A percentile compares a stretch with the other conserved stretches of the same genome.
phyloP scores from a whole-genome alignment of 108 stramenopile genomes.

The Conticribra weissflogii region DNA sequence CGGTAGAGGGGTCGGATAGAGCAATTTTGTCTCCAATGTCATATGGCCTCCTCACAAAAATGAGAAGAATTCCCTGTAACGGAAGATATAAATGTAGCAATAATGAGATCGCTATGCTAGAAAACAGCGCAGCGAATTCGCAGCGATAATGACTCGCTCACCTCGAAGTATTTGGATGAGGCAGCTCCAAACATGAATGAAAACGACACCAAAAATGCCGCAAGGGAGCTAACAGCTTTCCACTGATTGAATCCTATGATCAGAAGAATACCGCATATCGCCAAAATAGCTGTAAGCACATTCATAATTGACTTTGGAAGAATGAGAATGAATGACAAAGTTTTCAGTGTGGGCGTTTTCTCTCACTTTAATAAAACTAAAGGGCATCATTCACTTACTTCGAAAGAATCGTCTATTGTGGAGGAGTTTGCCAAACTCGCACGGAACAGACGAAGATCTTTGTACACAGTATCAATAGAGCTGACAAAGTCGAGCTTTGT shows the following conservation, averaged over 20 bases:
- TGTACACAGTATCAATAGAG: slow-evolving; percentile 58
- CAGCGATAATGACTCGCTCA: neutral
- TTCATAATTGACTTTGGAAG: slow-evolving; percentile 47
- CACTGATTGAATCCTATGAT: slow-evolving; percentile 48
- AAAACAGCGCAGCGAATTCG: neutral
- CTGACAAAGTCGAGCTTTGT: slow-evolving; percentile 42
- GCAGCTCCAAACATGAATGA: slow-evolving; percentile 69
- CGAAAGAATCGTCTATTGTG: slow-evolving; percentile 61
- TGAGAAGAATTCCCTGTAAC: slow-evolving; percentile 53
- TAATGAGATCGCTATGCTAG: too few species aligned
- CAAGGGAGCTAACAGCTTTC: slow-evolving; percentile 51
- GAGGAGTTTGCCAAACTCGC: slow-evolving; percentile 47
- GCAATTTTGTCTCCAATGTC: slow-evolving; percentile 73
- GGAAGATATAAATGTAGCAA: too few species aligned
- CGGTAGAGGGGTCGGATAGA: slow-evolving; percentile 42
- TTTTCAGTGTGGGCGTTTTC: too few species aligned
- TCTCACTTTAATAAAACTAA: too few species aligned
- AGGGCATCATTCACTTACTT: too few species aligned
- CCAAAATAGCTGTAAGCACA: slow-evolving; percentile 51
- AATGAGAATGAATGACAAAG: too few species aligned
- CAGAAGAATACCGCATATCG: slow-evolving; percentile 50
- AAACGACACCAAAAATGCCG: slow-evolving; percentile 59
- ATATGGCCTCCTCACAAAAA: slow-evolving; percentile 66
- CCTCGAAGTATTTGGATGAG: slow-evolving; percentile 57
- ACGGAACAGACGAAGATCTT: slow-evolving; percentile 55